Percentiles rank a stretch among this genome's conserved stretches.
Conservation (phyloP, 306 rosid species). For the Begonia loranthoides region DNA sequence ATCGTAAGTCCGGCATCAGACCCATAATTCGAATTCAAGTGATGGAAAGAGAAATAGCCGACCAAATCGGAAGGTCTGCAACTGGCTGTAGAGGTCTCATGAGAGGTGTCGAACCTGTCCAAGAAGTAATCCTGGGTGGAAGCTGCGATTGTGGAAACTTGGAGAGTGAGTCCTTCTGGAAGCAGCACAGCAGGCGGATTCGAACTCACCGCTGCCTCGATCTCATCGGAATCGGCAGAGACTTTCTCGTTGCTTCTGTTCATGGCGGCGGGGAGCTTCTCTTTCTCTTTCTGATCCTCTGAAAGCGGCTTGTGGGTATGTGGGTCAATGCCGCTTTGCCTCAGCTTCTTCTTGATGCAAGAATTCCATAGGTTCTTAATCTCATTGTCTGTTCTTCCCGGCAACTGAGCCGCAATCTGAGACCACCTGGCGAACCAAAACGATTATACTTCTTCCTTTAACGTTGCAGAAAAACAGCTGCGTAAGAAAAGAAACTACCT, state of each 20-base stretch:
- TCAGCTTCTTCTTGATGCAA: constrained; percentile 39
- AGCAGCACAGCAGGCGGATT: no score
- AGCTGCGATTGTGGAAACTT: neutral
- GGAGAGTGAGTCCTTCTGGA: no score
- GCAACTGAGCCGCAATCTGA: constrained; percentile 40
- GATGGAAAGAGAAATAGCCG: constrained; percentile 44
- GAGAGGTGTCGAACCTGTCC: constrained; percentile 21
- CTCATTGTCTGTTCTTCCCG: constrained; percentile 52
- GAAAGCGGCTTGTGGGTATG: constrained; percentile 33
- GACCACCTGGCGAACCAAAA: constrained; percentile 26
- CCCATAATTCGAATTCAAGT: constrained; percentile 32
- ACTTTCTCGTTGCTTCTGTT: neutral
- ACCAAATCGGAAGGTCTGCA: constrained; percentile 38
- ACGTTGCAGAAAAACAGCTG: no score
- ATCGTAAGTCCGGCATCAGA: constrained; percentile 18
- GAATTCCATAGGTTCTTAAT: constrained; percentile 51
- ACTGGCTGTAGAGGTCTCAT: constrained; percentile 23
- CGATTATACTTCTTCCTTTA: neutral
- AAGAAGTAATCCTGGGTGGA: constrained; percentile 50
- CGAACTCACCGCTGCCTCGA: no score
- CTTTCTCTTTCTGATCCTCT: neutral
- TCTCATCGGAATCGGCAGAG: neutral
- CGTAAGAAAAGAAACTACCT: constrained; percentile 12
- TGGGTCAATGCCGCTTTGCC: constrained; percentile 41
- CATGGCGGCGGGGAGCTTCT: constrained; percentile 1